Conservation (phyloP, 1,284 basidiomycete species). For the Ceratobasidium sp. region DNA sequence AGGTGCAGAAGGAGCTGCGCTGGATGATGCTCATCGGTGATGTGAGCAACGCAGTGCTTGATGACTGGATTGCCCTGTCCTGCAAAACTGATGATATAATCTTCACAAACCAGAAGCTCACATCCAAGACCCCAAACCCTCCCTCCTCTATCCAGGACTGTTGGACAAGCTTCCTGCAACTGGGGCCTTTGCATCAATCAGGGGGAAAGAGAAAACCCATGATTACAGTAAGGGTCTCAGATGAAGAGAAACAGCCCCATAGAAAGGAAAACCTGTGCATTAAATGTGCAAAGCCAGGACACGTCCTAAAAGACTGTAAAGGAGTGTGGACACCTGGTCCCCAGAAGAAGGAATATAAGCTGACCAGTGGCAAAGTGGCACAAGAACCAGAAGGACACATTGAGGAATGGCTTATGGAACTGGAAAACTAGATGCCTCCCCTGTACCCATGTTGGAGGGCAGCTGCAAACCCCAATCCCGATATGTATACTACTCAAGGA, state of each 20-base stretch:
- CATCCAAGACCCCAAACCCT: background rate
- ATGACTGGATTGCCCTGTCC: background rate
- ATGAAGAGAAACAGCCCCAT: constrained; percentile 4
- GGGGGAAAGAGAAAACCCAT: background rate
- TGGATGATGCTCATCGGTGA: background rate
- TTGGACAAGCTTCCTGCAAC: no score
- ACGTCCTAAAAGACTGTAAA: background rate
- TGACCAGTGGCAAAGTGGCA: background rate
- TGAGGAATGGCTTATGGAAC: background rate
- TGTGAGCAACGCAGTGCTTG: background rate
- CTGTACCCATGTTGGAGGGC: constrained; percentile 9
- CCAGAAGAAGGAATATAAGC: background rate
- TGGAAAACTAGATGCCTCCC: constrained; percentile 2
- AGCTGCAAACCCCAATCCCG: background rate
- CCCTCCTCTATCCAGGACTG: no score
- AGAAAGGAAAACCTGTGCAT: constrained; percentile 1
- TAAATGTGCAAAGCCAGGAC: constrained; percentile 7
- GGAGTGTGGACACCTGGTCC: no score
- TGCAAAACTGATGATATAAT: background rate
- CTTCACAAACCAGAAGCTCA: background rate
- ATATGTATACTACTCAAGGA: constrained; percentile 5
- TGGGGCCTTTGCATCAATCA: background rate
- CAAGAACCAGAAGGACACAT: background rate
- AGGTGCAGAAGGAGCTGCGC: background rate
- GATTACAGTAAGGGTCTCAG: background rate